A percentile compares a stretch with the other conserved stretches of the same genome.
These are phyloP conservation scores for Lavandula angustifolia DNA, from an alignment of 257 asterid genomes.

Conservation along the genomic window DNA sequence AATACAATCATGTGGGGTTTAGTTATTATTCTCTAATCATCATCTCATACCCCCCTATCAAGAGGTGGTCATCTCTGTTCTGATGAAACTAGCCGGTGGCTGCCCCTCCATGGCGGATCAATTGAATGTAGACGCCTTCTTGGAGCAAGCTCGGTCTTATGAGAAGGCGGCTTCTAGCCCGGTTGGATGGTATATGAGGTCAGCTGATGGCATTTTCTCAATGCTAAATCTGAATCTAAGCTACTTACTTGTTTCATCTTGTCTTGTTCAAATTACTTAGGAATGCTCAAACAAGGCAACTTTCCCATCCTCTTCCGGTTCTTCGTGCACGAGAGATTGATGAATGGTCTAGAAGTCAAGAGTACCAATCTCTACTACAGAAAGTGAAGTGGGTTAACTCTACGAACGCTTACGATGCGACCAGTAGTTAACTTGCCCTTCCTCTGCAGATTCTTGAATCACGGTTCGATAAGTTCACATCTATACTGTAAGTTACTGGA, in stretches of 20 bases:
- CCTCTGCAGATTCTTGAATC: constrained; percentile 36
- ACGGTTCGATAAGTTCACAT: constrained; percentile 28
- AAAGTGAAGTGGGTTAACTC: constrained; percentile 49
- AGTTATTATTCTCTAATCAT: constrained; percentile 30
- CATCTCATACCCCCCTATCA: constrained; percentile 62
- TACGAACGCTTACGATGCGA: constrained; percentile 33
- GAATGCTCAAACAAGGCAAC: constrained; percentile 95
- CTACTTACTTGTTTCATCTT: neutral
- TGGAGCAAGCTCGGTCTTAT: constrained; percentile 97
- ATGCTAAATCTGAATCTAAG: constrained; percentile 19
- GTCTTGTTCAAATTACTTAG: too few relatives aligned
- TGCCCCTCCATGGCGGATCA: constrained; percentile 94
- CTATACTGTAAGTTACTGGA: constrained; percentile 6
- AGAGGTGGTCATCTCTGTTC: constrained; percentile 97
- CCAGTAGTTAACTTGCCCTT: neutral
- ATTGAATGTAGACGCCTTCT: constrained; percentile 87
- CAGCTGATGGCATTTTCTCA: constrained; percentile 10
- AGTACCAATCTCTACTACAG: constrained; percentile 64
- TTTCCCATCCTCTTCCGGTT: constrained; percentile 95
- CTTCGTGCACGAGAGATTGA: constrained; percentile 93
- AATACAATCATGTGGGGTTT: constrained; percentile 5
- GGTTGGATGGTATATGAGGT: constrained; percentile 94
- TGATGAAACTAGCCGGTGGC: constrained; percentile 98
- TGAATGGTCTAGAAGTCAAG: constrained; percentile 91
- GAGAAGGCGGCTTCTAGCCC: constrained; percentile 96